Evolutionary conservation across 345 rosid genomes (phyloP).

Genomic region (Triadica sebifera): DNA sequence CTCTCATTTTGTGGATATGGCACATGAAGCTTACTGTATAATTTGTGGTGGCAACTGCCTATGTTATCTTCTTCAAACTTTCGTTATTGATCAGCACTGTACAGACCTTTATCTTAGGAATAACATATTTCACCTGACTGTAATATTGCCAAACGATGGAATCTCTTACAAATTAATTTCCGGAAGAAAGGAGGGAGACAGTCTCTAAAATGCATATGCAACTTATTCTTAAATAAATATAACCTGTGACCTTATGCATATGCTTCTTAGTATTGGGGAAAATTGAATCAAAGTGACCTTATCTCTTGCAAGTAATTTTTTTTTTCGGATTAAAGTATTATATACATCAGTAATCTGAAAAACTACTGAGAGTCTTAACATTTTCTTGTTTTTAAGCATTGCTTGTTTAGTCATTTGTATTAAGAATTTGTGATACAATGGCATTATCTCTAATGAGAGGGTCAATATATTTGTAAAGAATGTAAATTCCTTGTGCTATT

Average conservation of each 20-base stretch:
- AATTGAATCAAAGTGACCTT: not conserved
- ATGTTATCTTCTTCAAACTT: not conserved
- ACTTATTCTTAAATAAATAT: not conserved
- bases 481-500: not conserved
- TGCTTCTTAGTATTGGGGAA: not conserved
- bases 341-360: not conserved
- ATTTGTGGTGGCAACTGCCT: not conserved
- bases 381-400: not conserved
- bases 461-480: not conserved
- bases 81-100: not conserved
- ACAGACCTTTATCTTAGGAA: not conserved
- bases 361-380: not conserved
- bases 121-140: not conserved
- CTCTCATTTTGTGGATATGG: not conserved
- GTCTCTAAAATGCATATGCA: not conserved
- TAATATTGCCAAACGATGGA: not conserved
- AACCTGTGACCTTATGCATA: not conserved
- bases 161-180: not conserved
- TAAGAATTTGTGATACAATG: no score
- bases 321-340: not conserved
- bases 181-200: not conserved
- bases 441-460: not conserved
- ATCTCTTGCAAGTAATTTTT: not conserved
- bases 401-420: not conserved
- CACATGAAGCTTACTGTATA: not conserved